A percentile compares a stretch with the other conserved stretches of the same genome.
Conservation (phyloP, 345 rosid species). For the Gynandropsis gynandra region DNA sequence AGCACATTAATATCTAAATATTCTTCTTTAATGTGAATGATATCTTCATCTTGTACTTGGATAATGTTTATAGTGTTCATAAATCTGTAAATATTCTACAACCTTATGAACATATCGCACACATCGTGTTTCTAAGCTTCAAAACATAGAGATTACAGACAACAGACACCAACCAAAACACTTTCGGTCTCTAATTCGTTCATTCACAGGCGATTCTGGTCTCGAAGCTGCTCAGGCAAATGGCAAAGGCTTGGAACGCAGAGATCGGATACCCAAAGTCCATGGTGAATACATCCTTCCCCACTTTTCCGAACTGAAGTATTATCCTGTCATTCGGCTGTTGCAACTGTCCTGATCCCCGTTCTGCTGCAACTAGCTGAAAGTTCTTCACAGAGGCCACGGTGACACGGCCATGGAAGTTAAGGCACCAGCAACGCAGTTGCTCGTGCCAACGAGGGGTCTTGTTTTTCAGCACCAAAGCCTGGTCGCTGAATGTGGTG, state of each 20-base stretch:
- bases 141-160: not conserved
- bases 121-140: too few relatives aligned
- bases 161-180: slow-evolving; percentile 10
- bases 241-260: slow-evolving; percentile 72
- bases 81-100: too few relatives aligned
- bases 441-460: slow-evolving; percentile 85
- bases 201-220: slow-evolving; percentile 75
- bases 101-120: too few relatives aligned
- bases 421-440: slow-evolving; percentile 76
- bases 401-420: slow-evolving; percentile 70
- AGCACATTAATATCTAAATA: too few relatives aligned
- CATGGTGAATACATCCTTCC: slow-evolving; percentile 73
- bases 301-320: slow-evolving; percentile 75
- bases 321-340: slow-evolving; percentile 39
- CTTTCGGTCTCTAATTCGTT: slow-evolving; percentile 13
- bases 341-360: slow-evolving; percentile 31
- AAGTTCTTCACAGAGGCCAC: slow-evolving; percentile 79
- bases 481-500: slow-evolving; percentile 26
- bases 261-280: slow-evolving; percentile 69
- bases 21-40: too few relatives aligned
- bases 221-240: slow-evolving; percentile 78
- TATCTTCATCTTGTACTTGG: too few relatives aligned
- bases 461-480: slow-evolving; percentile 52
- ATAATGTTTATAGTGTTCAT: too few relatives aligned
- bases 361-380: slow-evolving; percentile 56